Evolutionary conservation across 2,329 filamentous ascomycete genomes (phyloP).

Genomic region (Xylariaceae sp.): DNA sequence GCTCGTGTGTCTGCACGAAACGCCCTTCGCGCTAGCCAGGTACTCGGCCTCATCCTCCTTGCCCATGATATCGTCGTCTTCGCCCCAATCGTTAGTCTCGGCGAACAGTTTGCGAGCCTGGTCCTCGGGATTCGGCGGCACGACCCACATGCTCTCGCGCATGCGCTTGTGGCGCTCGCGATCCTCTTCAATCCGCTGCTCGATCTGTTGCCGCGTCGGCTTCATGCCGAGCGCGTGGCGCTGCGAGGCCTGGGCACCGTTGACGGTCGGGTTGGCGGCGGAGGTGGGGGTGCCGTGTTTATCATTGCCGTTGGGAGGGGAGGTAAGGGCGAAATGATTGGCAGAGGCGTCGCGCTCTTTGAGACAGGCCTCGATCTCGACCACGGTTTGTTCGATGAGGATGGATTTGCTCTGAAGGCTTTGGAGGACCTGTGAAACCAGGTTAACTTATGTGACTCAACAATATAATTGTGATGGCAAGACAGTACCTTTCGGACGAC

Average conservation of each 20-base stretch:
- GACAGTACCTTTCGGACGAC: conserved; percentile 71
- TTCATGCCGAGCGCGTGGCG: conserved; percentile 27
- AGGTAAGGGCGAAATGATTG: conserved; percentile 49
- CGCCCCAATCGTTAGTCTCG: conserved; percentile 77
- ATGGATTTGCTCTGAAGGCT: conserved; percentile 66
- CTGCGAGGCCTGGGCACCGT: conserved; percentile 25
- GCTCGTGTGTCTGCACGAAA: conserved; percentile 10
- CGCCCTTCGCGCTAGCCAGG: conserved; percentile 9
- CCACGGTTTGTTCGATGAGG: conserved; percentile 67
- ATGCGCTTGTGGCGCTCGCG: conserved; percentile 88
- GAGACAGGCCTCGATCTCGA: conserved; percentile 76
- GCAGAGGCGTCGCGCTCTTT: conserved; percentile 67
- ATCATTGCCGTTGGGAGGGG: conserved; percentile 42
- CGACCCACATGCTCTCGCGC: conserved; percentile 89
- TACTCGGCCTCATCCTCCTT: conserved; percentile 63
- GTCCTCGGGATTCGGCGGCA: conserved; percentile 58
- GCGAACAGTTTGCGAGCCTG: conserved; percentile 83
- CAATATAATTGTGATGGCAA: background rate
- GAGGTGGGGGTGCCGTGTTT: conserved; percentile 30
- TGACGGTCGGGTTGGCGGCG: conserved; percentile 32
- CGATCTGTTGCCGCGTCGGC: conserved; percentile 81
- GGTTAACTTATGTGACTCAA: conserved; percentile 8
- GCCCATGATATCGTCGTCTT: conserved; percentile 75
- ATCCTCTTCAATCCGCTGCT: conserved; percentile 96
- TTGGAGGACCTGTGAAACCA: conserved; percentile 54